These are phyloP conservation scores for Fusarium camptoceras DNA, from an alignment of 2,329 filamentous ascomycete genomes.

Conservation along the genomic window DNA sequence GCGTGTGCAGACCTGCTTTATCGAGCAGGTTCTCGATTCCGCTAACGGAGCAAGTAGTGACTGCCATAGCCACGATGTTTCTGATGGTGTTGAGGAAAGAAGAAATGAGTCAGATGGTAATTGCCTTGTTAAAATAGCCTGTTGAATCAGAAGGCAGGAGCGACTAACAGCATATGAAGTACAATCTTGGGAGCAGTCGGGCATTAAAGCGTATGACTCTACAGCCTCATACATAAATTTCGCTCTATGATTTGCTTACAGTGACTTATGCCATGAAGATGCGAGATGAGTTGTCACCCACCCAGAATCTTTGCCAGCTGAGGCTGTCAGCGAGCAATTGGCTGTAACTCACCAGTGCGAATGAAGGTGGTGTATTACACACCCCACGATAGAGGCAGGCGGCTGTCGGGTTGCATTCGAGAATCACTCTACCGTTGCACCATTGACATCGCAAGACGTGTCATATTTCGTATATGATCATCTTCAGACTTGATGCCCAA, in stretches of 20 bases:
- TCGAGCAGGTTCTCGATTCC: conserved; percentile 39
- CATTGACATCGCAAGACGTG: conserved; percentile 2
- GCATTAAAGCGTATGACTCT: conserved; percentile 4
- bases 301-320: background rate
- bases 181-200: background rate
- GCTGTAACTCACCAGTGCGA: background rate
- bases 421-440: background rate
- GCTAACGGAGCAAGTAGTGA: conserved; percentile 39
- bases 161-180: background rate
- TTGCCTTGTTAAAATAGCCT: conserved; percentile 5
- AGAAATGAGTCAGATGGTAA: background rate
- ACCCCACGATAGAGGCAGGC: background rate
- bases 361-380: background rate
- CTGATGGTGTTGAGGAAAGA: conserved; percentile 4
- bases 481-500: background rate
- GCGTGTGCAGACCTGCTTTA: conserved; percentile 37
- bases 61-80: conserved; percentile 38
- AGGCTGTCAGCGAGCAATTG: conserved; percentile 19
- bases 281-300: conserved; percentile 24
- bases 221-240: background rate
- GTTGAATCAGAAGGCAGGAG: background rate
- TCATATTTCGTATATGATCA: conserved; percentile 16
- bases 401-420: background rate
- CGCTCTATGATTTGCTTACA: background rate
- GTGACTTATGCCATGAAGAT: background rate